Evolutionary conservation across 768 basidiomycete genomes (phyloP).

Genomic region (Amanita subjunquillea): DNA sequence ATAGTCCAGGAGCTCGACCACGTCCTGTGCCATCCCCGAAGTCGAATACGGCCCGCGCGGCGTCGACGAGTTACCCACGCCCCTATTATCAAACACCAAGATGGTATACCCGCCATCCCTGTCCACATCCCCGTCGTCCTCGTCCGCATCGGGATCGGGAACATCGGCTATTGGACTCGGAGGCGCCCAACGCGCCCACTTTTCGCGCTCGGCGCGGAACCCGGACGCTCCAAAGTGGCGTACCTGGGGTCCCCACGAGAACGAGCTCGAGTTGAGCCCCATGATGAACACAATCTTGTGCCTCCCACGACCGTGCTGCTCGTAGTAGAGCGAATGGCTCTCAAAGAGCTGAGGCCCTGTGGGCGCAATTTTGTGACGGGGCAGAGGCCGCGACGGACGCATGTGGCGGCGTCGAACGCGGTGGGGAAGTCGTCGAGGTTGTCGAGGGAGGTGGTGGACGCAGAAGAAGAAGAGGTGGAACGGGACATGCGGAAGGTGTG

Average conservation of each 20-base stretch:
- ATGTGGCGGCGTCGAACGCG: constrained; percentile 50
- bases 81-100: constrained; percentile 79
- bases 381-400: constrained; percentile 64
- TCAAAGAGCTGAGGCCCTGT: constrained; percentile 37
- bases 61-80: constrained; percentile 65
- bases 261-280: constrained; percentile 62
- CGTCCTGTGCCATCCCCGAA: constrained; percentile 70
- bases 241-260: constrained; percentile 58
- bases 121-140: constrained; percentile 3
- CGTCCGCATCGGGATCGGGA: neutral
- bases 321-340: constrained; percentile 71
- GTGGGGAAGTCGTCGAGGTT: constrained; percentile 21
- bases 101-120: constrained; percentile 36
- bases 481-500: neutral
- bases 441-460: constrained; percentile 1
- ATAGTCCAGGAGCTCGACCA: constrained; percentile 53
- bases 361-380: constrained; percentile 47
- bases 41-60: constrained; percentile 78
- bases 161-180: neutral
- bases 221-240: constrained; percentile 42
- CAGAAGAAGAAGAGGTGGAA: neutral
- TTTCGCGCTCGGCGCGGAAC: constrained; percentile 4
- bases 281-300: constrained; percentile 66
- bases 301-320: constrained; percentile 60
- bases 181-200: neutral